phyloP scores from a whole-genome alignment of 441 rosid genomes.

The Breynia disticha region DNA sequence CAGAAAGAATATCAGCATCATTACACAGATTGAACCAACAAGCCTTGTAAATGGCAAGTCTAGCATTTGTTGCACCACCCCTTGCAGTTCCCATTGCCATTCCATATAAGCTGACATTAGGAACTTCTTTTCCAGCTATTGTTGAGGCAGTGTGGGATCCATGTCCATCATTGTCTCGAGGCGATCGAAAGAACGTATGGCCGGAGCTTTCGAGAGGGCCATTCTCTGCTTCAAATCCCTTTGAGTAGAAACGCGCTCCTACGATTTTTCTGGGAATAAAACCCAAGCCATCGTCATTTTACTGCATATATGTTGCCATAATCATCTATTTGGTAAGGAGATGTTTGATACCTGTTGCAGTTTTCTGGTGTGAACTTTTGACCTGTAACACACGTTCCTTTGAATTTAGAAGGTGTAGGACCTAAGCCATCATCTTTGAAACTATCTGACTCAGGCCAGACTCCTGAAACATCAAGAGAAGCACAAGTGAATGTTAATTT shows the following conservation, averaged over 20 bases:
- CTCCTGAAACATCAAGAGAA: constrained; percentile 18
- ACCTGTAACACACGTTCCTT: constrained; percentile 35
- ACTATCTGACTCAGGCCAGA: constrained; percentile 48
- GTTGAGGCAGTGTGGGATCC: constrained; percentile 41
- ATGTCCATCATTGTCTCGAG: constrained; percentile 38
- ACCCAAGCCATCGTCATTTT: neutral
- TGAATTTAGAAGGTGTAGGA: constrained; percentile 34
- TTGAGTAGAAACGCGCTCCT: constrained; percentile 35
- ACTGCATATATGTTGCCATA: neutral
- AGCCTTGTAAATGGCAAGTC: constrained; percentile 43
- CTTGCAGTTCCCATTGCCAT: constrained; percentile 37
- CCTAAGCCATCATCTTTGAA: constrained; percentile 33
- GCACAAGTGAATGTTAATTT: neutral
- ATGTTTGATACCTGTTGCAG: constrained; percentile 28
- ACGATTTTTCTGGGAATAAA: constrained; percentile 31
- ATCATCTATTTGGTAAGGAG: neutral
- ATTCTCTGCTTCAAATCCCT: constrained; percentile 32
- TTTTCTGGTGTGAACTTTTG: constrained; percentile 27
- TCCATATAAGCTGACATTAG: constrained; percentile 30
- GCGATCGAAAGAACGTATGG: neutral
- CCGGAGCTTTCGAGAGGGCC: constrained; percentile 28
- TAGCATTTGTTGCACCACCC: constrained; percentile 40
- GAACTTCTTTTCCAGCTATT: constrained; percentile 28
- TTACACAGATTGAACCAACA: constrained; percentile 36
- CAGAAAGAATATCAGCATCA: constrained; percentile 32